Evolutionary conservation across 73 alveolate genomes (phyloP).

Genomic region (Breviolum minutum): DNA sequence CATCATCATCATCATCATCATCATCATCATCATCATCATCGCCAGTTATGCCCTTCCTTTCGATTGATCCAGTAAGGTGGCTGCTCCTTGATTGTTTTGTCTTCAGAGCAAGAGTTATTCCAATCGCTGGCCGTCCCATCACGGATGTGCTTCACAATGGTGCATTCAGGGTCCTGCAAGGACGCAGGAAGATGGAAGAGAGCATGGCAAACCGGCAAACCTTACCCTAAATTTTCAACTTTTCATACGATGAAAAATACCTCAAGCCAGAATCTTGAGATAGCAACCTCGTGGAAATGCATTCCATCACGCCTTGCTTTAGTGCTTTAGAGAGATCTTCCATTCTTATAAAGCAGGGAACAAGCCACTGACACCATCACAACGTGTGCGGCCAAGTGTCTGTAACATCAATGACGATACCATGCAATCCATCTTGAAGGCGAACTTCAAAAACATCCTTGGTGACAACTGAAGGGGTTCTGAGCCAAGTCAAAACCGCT

Average conservation of each 20-base stretch:
- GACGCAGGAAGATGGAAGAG: background rate
- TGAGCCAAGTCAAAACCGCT: too few species aligned
- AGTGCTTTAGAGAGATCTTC: background rate
- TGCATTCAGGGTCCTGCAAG: constrained; percentile 51
- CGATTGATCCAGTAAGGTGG: background rate
- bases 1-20: too few species aligned
- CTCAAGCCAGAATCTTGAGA: too few species aligned
- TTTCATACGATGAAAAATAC: background rate
- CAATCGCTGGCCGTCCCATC: constrained; percentile 34
- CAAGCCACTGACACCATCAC: too few species aligned
- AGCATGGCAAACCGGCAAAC: background rate
- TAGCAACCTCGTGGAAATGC: too few species aligned
- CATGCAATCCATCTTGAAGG: constrained; percentile 14
- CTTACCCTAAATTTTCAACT: background rate
- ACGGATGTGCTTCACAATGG: constrained; percentile 40
- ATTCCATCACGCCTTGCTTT: background rate
- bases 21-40: background rate
- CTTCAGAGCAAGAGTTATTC: background rate
- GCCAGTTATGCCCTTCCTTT: background rate
- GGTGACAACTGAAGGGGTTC: too few species aligned
- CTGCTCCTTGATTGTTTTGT: background rate
- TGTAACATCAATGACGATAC: constrained; percentile 51
- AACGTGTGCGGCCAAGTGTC: background rate
- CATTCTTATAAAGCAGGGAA: too few species aligned
- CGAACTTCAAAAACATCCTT: constrained; percentile 31